Percentiles rank a stretch among this genome's conserved stretches.
Conservation (phyloP, 2,329 filamentous ascomycete species). For the Colletotrichum camelliae region DNA sequence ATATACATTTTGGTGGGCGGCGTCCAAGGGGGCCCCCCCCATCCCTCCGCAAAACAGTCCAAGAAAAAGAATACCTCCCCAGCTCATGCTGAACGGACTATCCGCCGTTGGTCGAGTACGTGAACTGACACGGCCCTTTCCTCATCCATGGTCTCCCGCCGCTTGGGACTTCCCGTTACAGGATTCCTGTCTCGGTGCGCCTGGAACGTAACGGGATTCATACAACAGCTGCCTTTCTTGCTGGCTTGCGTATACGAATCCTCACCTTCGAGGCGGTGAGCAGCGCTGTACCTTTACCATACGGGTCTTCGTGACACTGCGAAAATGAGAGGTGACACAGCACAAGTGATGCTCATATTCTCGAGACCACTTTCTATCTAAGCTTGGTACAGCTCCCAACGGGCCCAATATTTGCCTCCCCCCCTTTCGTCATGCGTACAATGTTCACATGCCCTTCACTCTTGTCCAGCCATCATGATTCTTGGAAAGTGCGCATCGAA, state of each 20-base stretch:
- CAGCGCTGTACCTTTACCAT: neutral
- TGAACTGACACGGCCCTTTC: neutral
- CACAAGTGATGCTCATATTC: neutral
- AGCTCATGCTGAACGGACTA: neutral
- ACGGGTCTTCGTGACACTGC: neutral
- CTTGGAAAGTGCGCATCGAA: neutral
- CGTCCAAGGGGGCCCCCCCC: neutral
- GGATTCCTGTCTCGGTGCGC: neutral
- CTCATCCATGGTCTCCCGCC: neutral
- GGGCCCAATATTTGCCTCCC: neutral
- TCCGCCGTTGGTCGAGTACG: neutral
- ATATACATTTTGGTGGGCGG: conserved; percentile 13
- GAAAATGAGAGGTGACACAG: neutral
- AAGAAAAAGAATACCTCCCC: neutral
- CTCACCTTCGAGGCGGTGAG: neutral
- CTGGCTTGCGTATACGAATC: neutral
- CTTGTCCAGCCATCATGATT: neutral
- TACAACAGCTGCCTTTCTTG: neutral
- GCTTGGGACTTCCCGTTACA: neutral
- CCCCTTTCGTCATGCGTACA: neutral
- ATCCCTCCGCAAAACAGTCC: neutral
- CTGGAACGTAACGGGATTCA: neutral
- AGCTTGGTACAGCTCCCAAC: neutral
- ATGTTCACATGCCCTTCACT: neutral
- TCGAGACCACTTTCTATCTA: neutral